phyloP scores from a whole-genome alignment of 768 basidiomycete genomes.

The Hypholoma fasciculare region DNA sequence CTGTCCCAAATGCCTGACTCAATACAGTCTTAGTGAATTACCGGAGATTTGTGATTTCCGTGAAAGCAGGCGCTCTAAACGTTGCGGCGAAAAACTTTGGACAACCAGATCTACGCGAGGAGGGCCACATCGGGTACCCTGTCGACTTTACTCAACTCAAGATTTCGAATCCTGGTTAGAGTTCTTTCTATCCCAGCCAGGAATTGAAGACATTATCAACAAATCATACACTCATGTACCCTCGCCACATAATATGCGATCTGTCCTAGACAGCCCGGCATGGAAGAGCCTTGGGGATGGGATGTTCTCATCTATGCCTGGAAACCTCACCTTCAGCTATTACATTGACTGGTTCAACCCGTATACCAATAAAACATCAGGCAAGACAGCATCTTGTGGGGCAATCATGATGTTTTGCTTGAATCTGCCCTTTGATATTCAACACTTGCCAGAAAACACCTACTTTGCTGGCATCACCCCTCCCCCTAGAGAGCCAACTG shows the following conservation, averaged over 20 bases:
- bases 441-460: conserved; percentile 10
- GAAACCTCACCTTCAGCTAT: conserved; percentile 20
- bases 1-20: conserved; percentile 22
- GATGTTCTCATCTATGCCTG: conserved; percentile 13
- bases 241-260: conserved; percentile 10
- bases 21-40: too few relatives aligned
- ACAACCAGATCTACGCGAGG: neutral
- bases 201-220: conserved; percentile 22
- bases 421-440: conserved; percentile 12
- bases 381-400: conserved; percentile 15
- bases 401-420: conserved; percentile 16
- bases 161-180: conserved; percentile 20
- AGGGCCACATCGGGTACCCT: conserved; percentile 10
- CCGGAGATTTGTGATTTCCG: too few relatives aligned
- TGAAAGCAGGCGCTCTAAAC: too few relatives aligned
- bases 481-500: conserved; percentile 19
- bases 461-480: conserved; percentile 23
- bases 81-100: conserved; percentile 14
- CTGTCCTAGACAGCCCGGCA: conserved; percentile 22
- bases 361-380: conserved; percentile 25
- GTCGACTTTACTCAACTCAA: conserved; percentile 14
- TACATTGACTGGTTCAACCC: conserved; percentile 32
- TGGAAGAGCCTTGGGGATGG: conserved; percentile 18
- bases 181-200: conserved; percentile 19
- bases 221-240: conserved; percentile 16